phyloP scores from a whole-genome alignment of 805 yeast species.

The Pichia eremophila region DNA sequence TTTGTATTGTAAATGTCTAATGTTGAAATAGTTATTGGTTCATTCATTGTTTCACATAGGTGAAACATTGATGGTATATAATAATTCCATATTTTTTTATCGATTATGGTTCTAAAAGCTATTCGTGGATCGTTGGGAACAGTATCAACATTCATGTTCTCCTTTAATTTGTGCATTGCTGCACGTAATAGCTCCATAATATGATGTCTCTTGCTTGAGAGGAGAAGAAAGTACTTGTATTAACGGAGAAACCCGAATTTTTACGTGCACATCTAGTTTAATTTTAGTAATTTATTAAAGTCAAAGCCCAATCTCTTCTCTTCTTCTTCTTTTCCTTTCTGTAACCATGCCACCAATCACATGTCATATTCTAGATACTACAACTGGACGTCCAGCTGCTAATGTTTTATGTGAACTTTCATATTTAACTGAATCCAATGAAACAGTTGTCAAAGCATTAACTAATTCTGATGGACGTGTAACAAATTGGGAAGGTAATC shows the following conservation, averaged over 20 bases:
- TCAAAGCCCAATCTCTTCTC: no score
- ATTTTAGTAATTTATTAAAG: no score
- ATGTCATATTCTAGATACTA: slow-evolving; percentile 84
- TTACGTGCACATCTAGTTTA: no score
- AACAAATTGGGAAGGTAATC: slow-evolving; percentile 42
- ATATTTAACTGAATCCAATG: slow-evolving; percentile 21
- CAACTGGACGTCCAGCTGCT: slow-evolving; percentile 71
- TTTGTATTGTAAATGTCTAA: slow-evolving; percentile 21
- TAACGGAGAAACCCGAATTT: not conserved
- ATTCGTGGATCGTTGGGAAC: not conserved
- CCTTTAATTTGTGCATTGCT: not conserved
- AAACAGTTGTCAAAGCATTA: slow-evolving; percentile 51
- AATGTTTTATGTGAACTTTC: slow-evolving; percentile 63
- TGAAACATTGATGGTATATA: slow-evolving; percentile 2
- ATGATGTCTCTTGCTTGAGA: no score
- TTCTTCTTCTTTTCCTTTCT: not conserved
- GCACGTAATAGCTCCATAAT: not conserved
- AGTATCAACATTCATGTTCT: not conserved
- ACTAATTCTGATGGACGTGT: slow-evolving; percentile 83
- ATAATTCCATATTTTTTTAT: not conserved
- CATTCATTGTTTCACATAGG: not conserved
- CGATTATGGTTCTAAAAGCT: not conserved
- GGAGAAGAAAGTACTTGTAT: no score
- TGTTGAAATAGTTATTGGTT: slow-evolving; percentile 24
- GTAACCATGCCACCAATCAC: slow-evolving; percentile 47